Evolutionary conservation across 2,329 filamentous ascomycete genomes (phyloP), one percentile per base, ranked within the genome.

Genomic region (Chrysoporthe austroafricana): DNA sequence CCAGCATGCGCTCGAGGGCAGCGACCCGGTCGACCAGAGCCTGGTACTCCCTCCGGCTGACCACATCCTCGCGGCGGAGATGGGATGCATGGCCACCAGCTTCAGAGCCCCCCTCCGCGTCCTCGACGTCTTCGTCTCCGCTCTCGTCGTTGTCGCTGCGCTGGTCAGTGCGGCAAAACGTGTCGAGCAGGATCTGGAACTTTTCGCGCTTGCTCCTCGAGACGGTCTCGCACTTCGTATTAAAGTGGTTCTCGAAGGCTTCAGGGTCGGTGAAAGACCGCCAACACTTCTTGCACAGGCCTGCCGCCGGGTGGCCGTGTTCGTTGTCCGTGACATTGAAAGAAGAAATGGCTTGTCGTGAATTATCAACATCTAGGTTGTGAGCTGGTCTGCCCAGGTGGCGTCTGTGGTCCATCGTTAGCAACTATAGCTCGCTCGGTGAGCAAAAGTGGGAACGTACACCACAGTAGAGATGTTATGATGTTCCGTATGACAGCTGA

Each of bases 201-300:
- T 69, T 69, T 39, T 69, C 68, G 16, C 68, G 63, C 59, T 69
- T 69, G 48, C 65, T 67, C 32, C 68, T 59, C 42, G 68, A 69
- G 7, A 61, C 68, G 6, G 57, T 69, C 54, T 68, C 62, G 54
- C 68, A 69, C 13, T 68, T 67, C n/a, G 34, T 9, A 5, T 62
- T 67, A 21, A 74, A 42, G 66, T 79, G 77, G 9, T n/a, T 44
- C 1, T 73, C 70, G 60, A 78, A 78, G 3, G 63, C 63, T 1
- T 64, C 62, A 42, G 69, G 70, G 43, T 75, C 68, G 34, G 26
- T n/a, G 46, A 77, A 79, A 1, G 72, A 43, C 26, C 64, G 66
- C 77, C 77, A 79, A 70, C 77, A 78, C 36, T 66, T 73, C 50
- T 74, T 73, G 69, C 77, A 79, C 42, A 79, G 68, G 1, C 76